Base-by-base conservation (phyloP, 2,329 filamentous ascomycete genomes). In the Trichoderma oligosporum region DNA sequence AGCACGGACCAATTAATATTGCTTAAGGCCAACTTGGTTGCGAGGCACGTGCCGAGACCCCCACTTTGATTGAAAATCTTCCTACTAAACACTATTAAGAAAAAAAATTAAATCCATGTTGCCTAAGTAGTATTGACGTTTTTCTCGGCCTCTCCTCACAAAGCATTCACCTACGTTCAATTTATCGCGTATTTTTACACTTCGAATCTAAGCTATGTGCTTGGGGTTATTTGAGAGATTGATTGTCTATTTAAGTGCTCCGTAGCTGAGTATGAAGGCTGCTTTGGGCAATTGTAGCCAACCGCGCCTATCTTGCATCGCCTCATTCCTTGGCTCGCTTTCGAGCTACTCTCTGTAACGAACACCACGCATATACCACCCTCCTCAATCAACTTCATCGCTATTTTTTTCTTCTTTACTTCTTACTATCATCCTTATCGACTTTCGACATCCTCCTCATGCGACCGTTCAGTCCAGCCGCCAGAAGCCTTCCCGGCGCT, bases 401-500 rank as follows among this genome's bases (percentile, higher is more conserved):
- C 20, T 29, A 25, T 35, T 20, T 27, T 29, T 11, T 22, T 31
- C 16, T 31, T 27, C 14, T 27, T 38, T 25, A 7, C 8, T 27
- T 27, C 27, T 14, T 18, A n/a, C n/a, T n/a, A n/a, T 45, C 14
- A 7, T 24, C 16, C 2, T 3, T 47, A 29, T 38, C 41, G n/a
- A 16, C 39, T 11, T 2, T 5, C 22, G 29, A 42, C 6, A 48
- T 35, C 51, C 41, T 51, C 51, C 18, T 38, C 44, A 64, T 66
- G 72, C 68, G 69, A 60, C 69, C 72, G 2, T 66, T 74, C 57
- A 72, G 71, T 12, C 68, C 74, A 14, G 63, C 67, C 25, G 61
- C 70, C 59, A 70, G 70, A 66, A 65, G 64, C 53, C 49, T 71
- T 44, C 64, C 71, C 61, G 68, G 73, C 56, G 65, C 71, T 45